Base-by-base conservation (phyloP, 345 rosid species). In the Reutealis trisperma region DNA sequence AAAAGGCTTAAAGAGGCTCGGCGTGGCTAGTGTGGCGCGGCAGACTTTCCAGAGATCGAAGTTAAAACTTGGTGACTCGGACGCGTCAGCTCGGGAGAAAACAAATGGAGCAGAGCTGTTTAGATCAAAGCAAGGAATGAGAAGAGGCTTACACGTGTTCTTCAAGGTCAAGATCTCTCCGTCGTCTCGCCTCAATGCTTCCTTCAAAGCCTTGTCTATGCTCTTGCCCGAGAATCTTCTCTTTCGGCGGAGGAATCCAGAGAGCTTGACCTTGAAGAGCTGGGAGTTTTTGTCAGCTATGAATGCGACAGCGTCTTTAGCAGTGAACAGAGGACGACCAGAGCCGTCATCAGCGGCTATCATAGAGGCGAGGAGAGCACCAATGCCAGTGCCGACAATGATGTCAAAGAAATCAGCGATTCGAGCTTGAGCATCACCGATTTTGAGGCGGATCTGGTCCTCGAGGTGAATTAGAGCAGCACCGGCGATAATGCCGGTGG, bases 51-150 rank as follows among this genome's bases (percentile, higher is more conserved):
- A 93, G 34, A 93, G 94, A 67, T 90, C 97, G 81, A 96, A 96
- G 84, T 96, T 86, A 83, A 92, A 96, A 88, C 97, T 92, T 1
- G 90, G 86, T 3, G 98, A 92, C 86, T 92, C 97, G 8, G 90
- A 84, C 34, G 98, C 98, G 88, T 89, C 99, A 83, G 98, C 97
- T 71, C 96, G 90, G 69, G 99, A 96, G 90, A 96, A 96, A 63
- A 96, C 99, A 82, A 96, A 96, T 49, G 99, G 99, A 55, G 97
- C 98, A 1, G 93, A 87, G 82, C 93, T 92, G 64, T 88, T 90
- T 59, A 93, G 93, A 84, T 96, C 99, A 77, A 90, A 96, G 88
- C 98, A 96, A 49, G 99, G 99, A 66, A 96, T 90, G 3, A 93
- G 97, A 68, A 96, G 96, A 67, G 97, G 97, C 88, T 93, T 93